Evolutionary conservation across 257 asterid species (phyloP).

Genomic region (Nicotiana sylvestris): DNA sequence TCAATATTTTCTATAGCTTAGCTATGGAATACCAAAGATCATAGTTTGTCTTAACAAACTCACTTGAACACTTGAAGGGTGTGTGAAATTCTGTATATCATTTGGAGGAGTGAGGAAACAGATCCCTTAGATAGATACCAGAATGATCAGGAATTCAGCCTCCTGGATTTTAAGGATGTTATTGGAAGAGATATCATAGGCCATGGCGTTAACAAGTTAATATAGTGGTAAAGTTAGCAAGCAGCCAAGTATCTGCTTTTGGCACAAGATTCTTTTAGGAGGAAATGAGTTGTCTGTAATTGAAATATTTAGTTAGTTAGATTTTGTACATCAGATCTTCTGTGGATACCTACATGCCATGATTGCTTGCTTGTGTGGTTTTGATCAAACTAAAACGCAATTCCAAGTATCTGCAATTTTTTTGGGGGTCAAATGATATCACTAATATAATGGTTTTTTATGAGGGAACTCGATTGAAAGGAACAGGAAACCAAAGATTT

Average conservation of each 20-base stretch:
- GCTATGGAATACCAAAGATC: too few relatives aligned
- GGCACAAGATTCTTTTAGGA: background rate
- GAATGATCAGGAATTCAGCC: background rate
- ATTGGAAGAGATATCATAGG: background rate
- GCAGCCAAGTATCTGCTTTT: background rate
- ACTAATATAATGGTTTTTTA: background rate
- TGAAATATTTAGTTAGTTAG: background rate
- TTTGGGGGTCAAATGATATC: background rate
- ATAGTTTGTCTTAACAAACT: too few relatives aligned
- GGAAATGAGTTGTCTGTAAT: background rate
- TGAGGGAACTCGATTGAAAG: background rate
- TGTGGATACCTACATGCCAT: background rate
- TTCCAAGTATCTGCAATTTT: background rate
- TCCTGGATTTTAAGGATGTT: background rate
- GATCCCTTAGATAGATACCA: background rate
- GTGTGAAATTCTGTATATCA: too few relatives aligned
- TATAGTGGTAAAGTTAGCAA: background rate
- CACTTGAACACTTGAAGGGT: too few relatives aligned
- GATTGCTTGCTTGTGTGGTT: background rate
- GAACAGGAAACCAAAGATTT: background rate
- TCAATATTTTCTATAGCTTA: too few relatives aligned
- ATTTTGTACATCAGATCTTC: background rate
- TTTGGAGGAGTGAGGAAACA: background rate
- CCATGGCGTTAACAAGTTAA: background rate
- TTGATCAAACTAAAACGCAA: background rate